Base-by-base conservation (phyloP, 2,329 filamentous ascomycete genomes). In the Endocalyx cinctus region DNA sequence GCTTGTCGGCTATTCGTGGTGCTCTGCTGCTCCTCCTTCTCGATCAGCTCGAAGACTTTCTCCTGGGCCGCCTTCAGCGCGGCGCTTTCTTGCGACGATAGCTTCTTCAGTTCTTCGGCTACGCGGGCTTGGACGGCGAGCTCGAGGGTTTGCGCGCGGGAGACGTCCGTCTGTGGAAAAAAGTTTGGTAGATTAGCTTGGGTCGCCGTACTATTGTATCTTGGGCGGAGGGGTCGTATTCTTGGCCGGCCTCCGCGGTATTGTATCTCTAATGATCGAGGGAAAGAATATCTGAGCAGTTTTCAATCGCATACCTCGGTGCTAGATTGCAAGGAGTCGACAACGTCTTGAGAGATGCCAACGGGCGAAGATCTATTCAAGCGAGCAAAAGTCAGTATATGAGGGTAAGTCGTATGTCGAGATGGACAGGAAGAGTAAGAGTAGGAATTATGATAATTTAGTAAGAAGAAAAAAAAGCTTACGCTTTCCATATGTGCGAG, bases 71-170 rank as follows among this genome's bases (percentile, higher is more conserved):
- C 68, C 47, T 73, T 70, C 44, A 95, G 80, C 38, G 80, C 77
- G 31, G 79, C 72, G 45, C 77, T 65, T 58, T 90, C 83, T 50
- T 81, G 69, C 44, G 78, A 72, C 58, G 82, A 81, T 45, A 95
- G 78, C 50, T 81, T 82, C 62, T 83, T 79, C 47, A 97, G 86
- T 66, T 96, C 89, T 52, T 79, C 73, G 52, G 83, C 79, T 41
- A 96, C 87, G 62, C 90, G 89, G 57, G 78, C 69, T 69, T 96
- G 89, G 61, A 95, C 82, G 52, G 90, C 83, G 44, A 92, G 79
- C 67, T 97, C 90, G 60, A 87, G 69, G 55, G 82, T 72, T 65
- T 86, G 86, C 52, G 83, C 75, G 58, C 90, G 88, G 46, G 87
- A 89, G 39, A 82, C 79, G 67, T 97, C 89, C 64, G 84, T 90